phyloP scores from a whole-genome alignment of 164 flowering plant genomes.

The Dillenia suffruticosa region DNA sequence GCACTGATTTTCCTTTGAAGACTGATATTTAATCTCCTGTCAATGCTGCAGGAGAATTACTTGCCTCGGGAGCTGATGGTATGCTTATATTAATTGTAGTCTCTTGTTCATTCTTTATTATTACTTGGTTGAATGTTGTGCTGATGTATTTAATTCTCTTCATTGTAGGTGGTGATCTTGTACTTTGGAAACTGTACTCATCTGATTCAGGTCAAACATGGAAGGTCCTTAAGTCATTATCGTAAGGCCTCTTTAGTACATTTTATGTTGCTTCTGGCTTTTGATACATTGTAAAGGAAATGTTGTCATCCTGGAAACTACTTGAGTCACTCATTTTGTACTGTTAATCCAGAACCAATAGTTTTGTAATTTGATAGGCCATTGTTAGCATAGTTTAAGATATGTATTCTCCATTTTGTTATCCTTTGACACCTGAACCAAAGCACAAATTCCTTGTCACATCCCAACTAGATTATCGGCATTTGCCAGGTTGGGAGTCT shows the following conservation, averaged over 20 bases:
- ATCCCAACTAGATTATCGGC: too few relatives aligned
- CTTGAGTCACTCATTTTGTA: too few relatives aligned
- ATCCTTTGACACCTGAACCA: too few relatives aligned
- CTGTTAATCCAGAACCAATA: too few relatives aligned
- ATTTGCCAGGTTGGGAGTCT: too few relatives aligned
- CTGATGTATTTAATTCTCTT: background rate
- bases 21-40: background rate
- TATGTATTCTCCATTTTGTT: too few relatives aligned
- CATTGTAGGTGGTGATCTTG: constrained; percentile 79
- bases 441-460: too few relatives aligned
- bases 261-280: constrained; percentile 1
- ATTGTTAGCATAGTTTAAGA: too few relatives aligned
- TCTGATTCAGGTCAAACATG: constrained; percentile 71
- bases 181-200: constrained; percentile 72
- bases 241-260: constrained; percentile 43
- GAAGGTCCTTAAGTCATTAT: constrained; percentile 81
- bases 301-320: too few relatives aligned
- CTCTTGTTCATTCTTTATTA: background rate
- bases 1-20: background rate
- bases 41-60: constrained; percentile 69
- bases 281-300: too few relatives aligned
- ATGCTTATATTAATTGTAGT: constrained; percentile 10
- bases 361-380: too few relatives aligned
- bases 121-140: background rate
- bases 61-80: constrained; percentile 99